Evolutionary conservation across 768 basidiomycete species (phyloP), one percentile per base, ranked within the genome.

Genomic region (Pisolithus tinctorius): DNA sequence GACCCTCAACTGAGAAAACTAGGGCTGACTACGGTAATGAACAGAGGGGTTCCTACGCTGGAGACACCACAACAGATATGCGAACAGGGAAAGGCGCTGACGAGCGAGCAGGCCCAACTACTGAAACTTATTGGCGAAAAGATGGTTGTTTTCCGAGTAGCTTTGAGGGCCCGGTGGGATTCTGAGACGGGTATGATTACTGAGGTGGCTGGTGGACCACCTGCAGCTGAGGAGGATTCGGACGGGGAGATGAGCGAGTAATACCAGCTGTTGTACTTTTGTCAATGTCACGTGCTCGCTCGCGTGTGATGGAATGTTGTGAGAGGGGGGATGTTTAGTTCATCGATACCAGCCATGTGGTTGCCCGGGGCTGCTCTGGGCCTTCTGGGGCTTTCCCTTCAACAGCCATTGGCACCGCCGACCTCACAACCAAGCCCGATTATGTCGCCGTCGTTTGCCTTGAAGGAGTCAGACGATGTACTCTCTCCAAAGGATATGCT

Each of bases 1-100:
- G 96, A 99, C 55, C 93, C 94, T 20, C 95, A 98, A 64, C 76
- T 99, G 48, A 83, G 96, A 50, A 90, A 89, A 67, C 79, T 98
- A 34, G 96, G 96, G 7, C 71, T 99, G 30, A 74, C 82, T 47
- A 98, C 94, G 16, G 79, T 75, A 29, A 79, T 99, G 77, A 81
- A 86, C 51, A 82, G 80, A 60, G 96, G 96, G 49, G 88, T 96
- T 0, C 94, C 95, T 4, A 88, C 86, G 6, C 71, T 98, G 43
- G 78, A 80, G 49, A 77, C 71, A 43, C 76, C 90, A n/a, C 93
- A 97, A 65, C 78, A 79, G 48, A 71, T 99, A 46, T 98, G 95
- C 69, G 81, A 83, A 58, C 71, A 88, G 66, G 94, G 90, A 45
- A 86, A 91, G 58, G 70, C 70, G 48, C 72, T 99, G 55, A 86